Conservation (phyloP, 345 rosid genomes). For the Hibiscus mutabilis region DNA sequence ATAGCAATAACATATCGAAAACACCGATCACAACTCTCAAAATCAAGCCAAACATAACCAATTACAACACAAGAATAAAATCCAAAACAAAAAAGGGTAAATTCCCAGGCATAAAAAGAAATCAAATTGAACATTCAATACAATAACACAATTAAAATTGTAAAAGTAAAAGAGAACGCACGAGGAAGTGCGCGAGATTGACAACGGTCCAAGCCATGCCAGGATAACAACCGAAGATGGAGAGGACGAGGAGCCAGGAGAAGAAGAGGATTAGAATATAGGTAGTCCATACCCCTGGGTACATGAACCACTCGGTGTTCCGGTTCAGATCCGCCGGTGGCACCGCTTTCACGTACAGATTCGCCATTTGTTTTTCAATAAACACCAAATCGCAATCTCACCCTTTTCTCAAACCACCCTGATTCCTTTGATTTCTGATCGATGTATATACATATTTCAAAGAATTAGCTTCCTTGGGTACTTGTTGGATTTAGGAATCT, state of each 20-base stretch:
- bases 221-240: slow-evolving; percentile 62
- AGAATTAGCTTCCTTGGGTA: neutral
- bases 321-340: slow-evolving; percentile 80
- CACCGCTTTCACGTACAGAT: slow-evolving; percentile 66
- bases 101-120: slow-evolving; percentile 13
- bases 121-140: slow-evolving; percentile 7
- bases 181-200: slow-evolving; percentile 64
- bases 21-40: neutral
- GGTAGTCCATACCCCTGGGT: slow-evolving; percentile 86
- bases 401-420: no score
- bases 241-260: slow-evolving; percentile 69
- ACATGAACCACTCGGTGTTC: slow-evolving; percentile 87
- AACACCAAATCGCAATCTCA: neutral
- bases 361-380: slow-evolving; percentile 25
- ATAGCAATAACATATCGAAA: neutral
- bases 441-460: neutral
- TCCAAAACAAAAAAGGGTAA: neutral
- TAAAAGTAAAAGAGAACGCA: slow-evolving; percentile 16
- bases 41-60: neutral
- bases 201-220: slow-evolving; percentile 92
- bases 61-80: neutral
- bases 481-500: neutral
- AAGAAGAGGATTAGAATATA: slow-evolving; percentile 71
- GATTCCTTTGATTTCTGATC: no score
- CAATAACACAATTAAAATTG: neutral